Conservation (phyloP, 345 rosid species). For the Brassica cretica region DNA sequence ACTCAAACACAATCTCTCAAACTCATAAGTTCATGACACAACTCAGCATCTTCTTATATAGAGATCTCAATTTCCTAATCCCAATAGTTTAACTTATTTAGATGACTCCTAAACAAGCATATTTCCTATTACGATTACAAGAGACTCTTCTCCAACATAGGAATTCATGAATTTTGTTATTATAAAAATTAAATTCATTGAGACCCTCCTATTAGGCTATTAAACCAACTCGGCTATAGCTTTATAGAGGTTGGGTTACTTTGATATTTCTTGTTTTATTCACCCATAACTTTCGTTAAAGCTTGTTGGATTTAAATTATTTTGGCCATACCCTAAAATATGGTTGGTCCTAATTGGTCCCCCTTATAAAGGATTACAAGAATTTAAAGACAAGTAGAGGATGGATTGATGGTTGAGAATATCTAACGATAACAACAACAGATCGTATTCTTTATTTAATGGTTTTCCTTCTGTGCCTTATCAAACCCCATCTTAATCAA, state of each 20-base stretch:
- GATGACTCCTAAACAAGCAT: no score
- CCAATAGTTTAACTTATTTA: no score
- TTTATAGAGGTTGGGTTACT: background rate
- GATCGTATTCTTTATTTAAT: constrained; percentile 36
- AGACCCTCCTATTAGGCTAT: background rate
- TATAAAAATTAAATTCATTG: background rate
- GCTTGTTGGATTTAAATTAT: constrained; percentile 17
- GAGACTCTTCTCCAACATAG: no score
- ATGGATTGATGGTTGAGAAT: constrained; percentile 37
- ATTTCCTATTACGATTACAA: no score
- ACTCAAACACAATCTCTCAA: no score
- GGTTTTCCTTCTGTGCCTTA: constrained; percentile 43
- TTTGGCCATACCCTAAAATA: constrained; percentile 37
- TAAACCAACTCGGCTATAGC: background rate
- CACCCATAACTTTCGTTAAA: constrained; percentile 32
- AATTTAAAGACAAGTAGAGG: constrained; percentile 37
- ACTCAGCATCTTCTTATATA: no score
- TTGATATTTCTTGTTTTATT: constrained; percentile 21
- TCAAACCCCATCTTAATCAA: constrained; percentile 40
- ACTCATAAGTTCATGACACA: no score
- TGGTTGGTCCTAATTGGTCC: constrained; percentile 41
- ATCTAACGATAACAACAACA: constrained; percentile 40
- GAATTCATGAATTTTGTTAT: background rate
- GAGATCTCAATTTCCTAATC: no score
- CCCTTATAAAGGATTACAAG: constrained; percentile 34